Evolutionary conservation across 73 alveolate species (phyloP).

Genomic region (Tetrahymena malaccensis): DNA sequence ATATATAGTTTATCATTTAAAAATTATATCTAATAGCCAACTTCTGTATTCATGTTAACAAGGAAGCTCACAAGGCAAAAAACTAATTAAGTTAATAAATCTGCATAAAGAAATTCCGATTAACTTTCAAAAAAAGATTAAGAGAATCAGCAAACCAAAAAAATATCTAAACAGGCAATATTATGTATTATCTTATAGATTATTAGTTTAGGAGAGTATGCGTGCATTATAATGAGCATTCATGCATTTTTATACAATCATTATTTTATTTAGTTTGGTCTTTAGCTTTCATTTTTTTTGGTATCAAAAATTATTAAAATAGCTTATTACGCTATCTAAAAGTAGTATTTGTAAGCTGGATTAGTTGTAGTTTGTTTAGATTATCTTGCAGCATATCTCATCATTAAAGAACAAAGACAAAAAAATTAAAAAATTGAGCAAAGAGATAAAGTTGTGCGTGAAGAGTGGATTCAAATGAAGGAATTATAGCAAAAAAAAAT

Average conservation of each 20-base stretch:
- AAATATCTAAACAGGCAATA: not conserved
- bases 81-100: not conserved
- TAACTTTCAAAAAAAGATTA: not conserved
- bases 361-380: not conserved
- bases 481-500: not conserved
- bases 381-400: not conserved
- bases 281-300: not conserved
- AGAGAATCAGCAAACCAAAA: not conserved
- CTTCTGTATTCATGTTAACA: not conserved
- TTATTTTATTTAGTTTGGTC: not conserved
- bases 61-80: not conserved
- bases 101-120: not conserved
- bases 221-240: not conserved
- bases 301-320: not conserved
- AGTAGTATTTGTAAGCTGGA: not conserved
- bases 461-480: not conserved
- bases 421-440: not conserved
- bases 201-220: not conserved
- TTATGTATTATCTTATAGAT: not conserved
- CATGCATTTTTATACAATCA: not conserved
- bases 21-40: not conserved
- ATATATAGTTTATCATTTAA: not conserved
- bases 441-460: not conserved
- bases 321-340: not conserved
- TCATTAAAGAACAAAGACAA: not conserved